Evolutionary conservation across 2,329 filamentous ascomycete species (phyloP), one percentile per base, ranked within the genome.

Genomic region (Alternaria consortialis): DNA sequence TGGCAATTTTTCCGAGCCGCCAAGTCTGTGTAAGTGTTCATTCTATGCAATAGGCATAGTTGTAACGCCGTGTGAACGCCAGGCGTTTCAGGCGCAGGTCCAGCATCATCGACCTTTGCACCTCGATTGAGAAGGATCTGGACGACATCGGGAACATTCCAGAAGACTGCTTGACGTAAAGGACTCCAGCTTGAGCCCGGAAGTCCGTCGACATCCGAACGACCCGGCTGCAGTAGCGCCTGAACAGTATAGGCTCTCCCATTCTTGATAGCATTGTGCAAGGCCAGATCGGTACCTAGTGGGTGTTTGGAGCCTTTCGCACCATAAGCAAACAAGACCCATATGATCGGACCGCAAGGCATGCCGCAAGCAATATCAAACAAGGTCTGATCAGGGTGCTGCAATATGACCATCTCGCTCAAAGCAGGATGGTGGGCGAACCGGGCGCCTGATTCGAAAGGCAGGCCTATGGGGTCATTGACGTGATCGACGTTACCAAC

Each of bases 201-300:
- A 12, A 72, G 32, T 1, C 74, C 75, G 36, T 77, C 70, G 4
- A 74, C 63, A n/a, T 69, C 63, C 11, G 71, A 73, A 15, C 69
- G 65, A 15, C 62, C 66, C 1, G 68, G 61, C 12, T 68, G 40
- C 5, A 75, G 56, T 5, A 78, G 52, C 13, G 67, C 63, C 42
- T 76, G 70, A 0, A 78, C 73, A 11, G 70, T 76, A 39, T 72
- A 71, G 2, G 62, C 53, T 4, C 74, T 64, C 17, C 70, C 72
- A 32, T 78, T 78, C 44, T 73, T 77, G 44, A 77, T 78, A 5
- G 75, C 76, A 56, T 77, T 79, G 37, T 77, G 71, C 7, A 79
- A 59, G 1, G 76, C 70, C 11, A 77, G 57, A 37, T 77, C 75
- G 5, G 67, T 75, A 1, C 75, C 75, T 6, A 73, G 63, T 2